These are phyloP conservation scores for Plasmodium fragile DNA, from an alignment of 169 alveolate genomes.

Conservation along the genomic window DNA sequence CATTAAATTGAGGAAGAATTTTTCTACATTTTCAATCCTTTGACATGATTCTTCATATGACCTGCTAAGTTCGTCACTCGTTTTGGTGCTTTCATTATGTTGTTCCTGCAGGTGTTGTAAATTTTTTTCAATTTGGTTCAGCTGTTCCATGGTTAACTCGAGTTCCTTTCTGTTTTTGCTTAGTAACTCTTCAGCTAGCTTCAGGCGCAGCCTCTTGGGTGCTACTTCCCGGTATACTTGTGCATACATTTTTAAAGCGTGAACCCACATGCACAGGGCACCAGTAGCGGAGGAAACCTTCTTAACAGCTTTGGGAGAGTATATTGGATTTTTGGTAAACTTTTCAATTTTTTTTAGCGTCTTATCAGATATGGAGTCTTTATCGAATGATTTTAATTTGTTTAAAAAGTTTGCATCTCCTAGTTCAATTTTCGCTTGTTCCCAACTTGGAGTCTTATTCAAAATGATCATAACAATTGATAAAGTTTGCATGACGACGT, in stretches of 20 bases:
- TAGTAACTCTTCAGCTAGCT: slow-evolving; percentile 91
- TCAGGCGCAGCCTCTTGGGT: slow-evolving; percentile 95
- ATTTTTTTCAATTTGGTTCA: slow-evolving; percentile 78
- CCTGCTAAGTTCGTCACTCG: slow-evolving; percentile 82
- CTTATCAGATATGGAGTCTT: slow-evolving; percentile 91
- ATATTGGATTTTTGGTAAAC: slow-evolving; percentile 90
- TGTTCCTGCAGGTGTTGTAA: slow-evolving; percentile 72
- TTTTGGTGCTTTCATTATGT: slow-evolving; percentile 80
- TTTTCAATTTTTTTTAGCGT: slow-evolving; percentile 91
- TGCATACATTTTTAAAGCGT: slow-evolving; percentile 96
- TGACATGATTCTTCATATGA: slow-evolving; percentile 74
- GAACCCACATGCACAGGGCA: slow-evolving; percentile 96
- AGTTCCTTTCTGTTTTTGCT: slow-evolving; percentile 89
- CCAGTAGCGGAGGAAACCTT: slow-evolving; percentile 95
- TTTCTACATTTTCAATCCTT: slow-evolving; percentile 74
- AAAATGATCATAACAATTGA: slow-evolving; percentile 94
- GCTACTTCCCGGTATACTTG: slow-evolving; percentile 96
- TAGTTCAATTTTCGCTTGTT: slow-evolving; percentile 93
- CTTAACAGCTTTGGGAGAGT: slow-evolving; percentile 91
- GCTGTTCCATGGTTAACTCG: slow-evolving; percentile 87
- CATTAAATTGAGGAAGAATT: slow-evolving; percentile 51
- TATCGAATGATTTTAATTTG: slow-evolving; percentile 91
- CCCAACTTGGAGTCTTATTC: slow-evolving; percentile 95
- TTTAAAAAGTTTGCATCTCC: slow-evolving; percentile 94
- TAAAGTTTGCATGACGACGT: slow-evolving; percentile 93